Conservation (phyloP, 768 basidiomycete species). For the Suillus plorans region DNA sequence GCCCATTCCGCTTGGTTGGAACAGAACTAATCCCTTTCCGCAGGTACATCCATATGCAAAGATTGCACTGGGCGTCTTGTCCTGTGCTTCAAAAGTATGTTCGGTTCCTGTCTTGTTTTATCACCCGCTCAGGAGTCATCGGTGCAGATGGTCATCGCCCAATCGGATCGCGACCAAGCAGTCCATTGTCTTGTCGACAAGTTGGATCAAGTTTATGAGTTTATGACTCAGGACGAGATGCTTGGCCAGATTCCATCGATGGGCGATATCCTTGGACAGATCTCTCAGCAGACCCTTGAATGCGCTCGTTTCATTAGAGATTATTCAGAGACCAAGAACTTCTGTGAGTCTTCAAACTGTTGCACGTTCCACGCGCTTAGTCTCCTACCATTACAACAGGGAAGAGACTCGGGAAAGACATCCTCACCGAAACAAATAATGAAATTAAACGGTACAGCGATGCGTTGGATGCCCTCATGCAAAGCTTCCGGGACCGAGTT, state of each 20-base stretch:
- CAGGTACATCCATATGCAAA: slow-evolving; percentile 9
- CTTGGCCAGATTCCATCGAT: background rate
- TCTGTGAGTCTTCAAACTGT: slow-evolving; percentile 1
- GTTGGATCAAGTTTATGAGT: background rate
- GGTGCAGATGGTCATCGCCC: background rate
- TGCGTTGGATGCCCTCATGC: too few relatives aligned
- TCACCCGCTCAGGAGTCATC: too few relatives aligned
- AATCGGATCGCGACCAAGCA: background rate
- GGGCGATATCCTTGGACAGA: background rate
- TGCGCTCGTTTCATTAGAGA: slow-evolving; percentile 8
- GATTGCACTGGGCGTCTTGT: background rate
- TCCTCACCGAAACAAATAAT: too few relatives aligned
- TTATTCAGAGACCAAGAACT: slow-evolving; percentile 6
- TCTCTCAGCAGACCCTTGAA: slow-evolving; percentile 4
- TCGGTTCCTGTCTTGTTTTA: background rate
- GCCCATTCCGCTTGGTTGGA: background rate
- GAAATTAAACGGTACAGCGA: too few relatives aligned
- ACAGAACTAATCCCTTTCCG: background rate
- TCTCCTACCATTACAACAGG: too few relatives aligned
- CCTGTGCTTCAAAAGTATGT: background rate
- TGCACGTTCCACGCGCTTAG: background rate
- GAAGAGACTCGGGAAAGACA: too few relatives aligned
- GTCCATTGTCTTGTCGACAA: slow-evolving; percentile 4
- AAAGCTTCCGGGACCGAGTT: background rate
- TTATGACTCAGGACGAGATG: background rate